Evolutionary conservation across 305 asterid species (phyloP).

Genomic region (Plantago coronopus): DNA sequence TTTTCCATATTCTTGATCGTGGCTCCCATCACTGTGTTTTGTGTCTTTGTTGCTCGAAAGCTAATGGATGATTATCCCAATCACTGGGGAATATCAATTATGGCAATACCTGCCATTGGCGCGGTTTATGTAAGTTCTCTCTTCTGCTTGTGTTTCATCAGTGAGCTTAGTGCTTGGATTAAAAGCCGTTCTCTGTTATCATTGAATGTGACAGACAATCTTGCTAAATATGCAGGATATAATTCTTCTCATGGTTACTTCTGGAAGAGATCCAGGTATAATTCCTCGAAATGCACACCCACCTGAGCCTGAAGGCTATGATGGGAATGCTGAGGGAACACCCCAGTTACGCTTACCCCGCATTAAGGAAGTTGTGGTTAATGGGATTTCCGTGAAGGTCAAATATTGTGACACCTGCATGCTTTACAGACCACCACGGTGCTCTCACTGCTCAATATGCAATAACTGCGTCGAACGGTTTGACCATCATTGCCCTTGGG

Average conservation of each 20-base stretch:
- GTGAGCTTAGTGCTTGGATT: background rate
- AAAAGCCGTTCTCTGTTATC: background rate
- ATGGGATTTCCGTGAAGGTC: slow-evolving; percentile 43
- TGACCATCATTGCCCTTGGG: slow-evolving; percentile 73
- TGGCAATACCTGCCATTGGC: slow-evolving; percentile 59
- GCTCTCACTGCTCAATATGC: slow-evolving; percentile 58
- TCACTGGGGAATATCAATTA: slow-evolving; percentile 67
- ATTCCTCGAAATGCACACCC: slow-evolving; percentile 49
- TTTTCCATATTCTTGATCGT: slow-evolving; percentile 79
- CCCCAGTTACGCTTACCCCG: slow-evolving; percentile 45
- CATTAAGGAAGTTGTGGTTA: slow-evolving; percentile 50
- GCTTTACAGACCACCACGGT: slow-evolving; percentile 52
- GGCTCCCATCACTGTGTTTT: slow-evolving; percentile 73
- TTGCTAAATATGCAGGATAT: slow-evolving; percentile 33
- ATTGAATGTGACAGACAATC: background rate
- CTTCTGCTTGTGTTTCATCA: slow-evolving; percentile 20
- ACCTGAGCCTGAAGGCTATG: slow-evolving; percentile 41
- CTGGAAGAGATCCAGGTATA: slow-evolving; percentile 62
- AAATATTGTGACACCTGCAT: slow-evolving; percentile 55
- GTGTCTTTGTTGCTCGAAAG: slow-evolving; percentile 88
- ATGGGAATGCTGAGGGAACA: slow-evolving; percentile 38
- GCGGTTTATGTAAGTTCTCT: slow-evolving; percentile 61
- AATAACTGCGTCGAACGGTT: slow-evolving; percentile 55
- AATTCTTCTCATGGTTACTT: slow-evolving; percentile 46
- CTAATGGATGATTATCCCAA: slow-evolving; percentile 65